Percentiles rank a stretch among this genome's conserved stretches.
Evolutionary conservation across 805 yeast species (phyloP).

Genomic region (Kodamaea kaohsiungensis): DNA sequence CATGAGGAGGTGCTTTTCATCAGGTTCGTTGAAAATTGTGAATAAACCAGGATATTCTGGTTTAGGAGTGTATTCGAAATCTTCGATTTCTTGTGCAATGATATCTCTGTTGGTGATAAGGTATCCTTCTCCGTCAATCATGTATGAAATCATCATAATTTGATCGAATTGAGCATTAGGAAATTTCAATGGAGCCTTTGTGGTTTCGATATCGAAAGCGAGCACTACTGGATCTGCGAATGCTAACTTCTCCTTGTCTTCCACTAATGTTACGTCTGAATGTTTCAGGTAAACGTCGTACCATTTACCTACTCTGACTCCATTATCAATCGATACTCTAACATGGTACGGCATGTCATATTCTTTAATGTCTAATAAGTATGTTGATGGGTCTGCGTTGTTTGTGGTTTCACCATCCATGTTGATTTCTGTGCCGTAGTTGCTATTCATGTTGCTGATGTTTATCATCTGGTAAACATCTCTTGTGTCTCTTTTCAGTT

Average conservation of each 20-base stretch:
- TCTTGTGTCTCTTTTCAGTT: conserved; percentile 57
- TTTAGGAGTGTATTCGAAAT: conserved; percentile 95
- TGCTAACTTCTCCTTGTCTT: conserved; percentile 73
- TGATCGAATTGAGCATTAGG: conserved; percentile 92
- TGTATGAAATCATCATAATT: conserved; percentile 98
- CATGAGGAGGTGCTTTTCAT: conserved; percentile 72
- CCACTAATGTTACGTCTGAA: conserved; percentile 54
- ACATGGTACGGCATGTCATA: conserved; percentile 97
- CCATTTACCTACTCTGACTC: conserved; percentile 95
- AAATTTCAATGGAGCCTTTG: conserved; percentile 92
- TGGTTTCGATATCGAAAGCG: conserved; percentile 97
- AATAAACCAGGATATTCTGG: conserved; percentile 93
- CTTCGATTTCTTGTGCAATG: conserved; percentile 91
- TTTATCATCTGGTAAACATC: conserved; percentile 66
- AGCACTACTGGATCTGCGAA: conserved; percentile 97
- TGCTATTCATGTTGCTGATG: conserved; percentile 31
- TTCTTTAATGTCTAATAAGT: conserved; percentile 81
- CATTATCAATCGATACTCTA: conserved; percentile 88
- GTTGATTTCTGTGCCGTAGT: conserved; percentile 17
- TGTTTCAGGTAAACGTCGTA: conserved; percentile 71
- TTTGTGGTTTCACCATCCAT: conserved; percentile 13
- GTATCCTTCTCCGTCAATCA: conserved; percentile 98
- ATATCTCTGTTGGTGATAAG: conserved; percentile 93
- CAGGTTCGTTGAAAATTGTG: conserved; percentile 84
- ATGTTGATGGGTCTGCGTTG: conserved; percentile 55